Evolutionary conservation across 2,329 filamentous ascomycete genomes (phyloP), one percentile per base, ranked within the genome.

Genomic region (Aspergillus cejpii): DNA sequence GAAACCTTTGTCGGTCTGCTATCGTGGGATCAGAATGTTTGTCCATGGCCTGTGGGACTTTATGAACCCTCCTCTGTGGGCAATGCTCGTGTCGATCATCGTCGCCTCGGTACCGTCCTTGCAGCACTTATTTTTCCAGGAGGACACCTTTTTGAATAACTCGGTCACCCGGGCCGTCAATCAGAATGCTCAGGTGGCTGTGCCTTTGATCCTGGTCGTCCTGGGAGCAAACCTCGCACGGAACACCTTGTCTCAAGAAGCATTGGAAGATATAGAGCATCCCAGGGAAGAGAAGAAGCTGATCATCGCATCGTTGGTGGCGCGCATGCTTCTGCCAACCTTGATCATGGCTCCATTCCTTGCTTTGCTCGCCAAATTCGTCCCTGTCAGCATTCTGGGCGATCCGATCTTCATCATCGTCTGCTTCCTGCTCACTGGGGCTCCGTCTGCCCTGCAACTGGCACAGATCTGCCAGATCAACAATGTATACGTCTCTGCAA

Each of bases 381-480:
- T 95, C 20, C 88, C 88, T 2, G 78, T 98, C 60, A 94, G 87
- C 73, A 97, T 98, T 57, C 74, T 98, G 26, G 92, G 94, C 63
- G 92, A 98, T 62, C 92, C 92, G 7, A 98, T 98, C 59, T 98
- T 98, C 67, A 83, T 98, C 55, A 87, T 98, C 55, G 92, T 98
- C 27, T 96, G 90, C 70, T 98, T 97, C 77, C 75, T 98, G 53
- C 84, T 98, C 54, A 91, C 88, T 0, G 92, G 92, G 27, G 92
- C 92, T 2, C 92, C 92, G 5, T 94, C 85, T 51, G 92, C 92
- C 20, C 75, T 98, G 52, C 92, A 98, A 70, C 73, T 98, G 61
- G 91, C 92, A 5, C 92, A 98, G 71, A 98, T 98, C 49, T 98
- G 92, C 71, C 92, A 97, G 75, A 86, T 97, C 71, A 98, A 98